Conservation (phyloP, 139 green algal genomes). For the Pseudopediastrum boryanum region DNA sequence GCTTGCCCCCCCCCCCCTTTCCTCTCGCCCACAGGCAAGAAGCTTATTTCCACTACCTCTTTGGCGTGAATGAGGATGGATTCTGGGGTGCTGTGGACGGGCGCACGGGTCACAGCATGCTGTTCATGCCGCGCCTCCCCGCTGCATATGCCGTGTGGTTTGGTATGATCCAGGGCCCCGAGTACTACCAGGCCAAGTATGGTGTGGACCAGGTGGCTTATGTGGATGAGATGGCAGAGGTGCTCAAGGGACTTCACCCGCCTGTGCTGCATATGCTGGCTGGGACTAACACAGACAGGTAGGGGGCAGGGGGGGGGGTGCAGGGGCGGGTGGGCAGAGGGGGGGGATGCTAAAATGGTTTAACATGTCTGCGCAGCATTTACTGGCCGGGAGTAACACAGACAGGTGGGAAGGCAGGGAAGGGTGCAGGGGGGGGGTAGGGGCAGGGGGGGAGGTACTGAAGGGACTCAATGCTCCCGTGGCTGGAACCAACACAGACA, state of each 20-base stretch:
- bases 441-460: slow-evolving; percentile 70
- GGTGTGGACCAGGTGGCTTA: slow-evolving; percentile 84
- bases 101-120: slow-evolving; percentile 49
- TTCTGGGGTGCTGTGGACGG: slow-evolving; percentile 79
- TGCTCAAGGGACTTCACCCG: slow-evolving; percentile 47
- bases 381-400: slow-evolving; percentile 72
- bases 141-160: slow-evolving; percentile 86
- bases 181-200: slow-evolving; percentile 63
- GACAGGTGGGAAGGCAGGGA: slow-evolving; percentile 71
- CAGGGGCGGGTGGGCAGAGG: too few relatives aligned
- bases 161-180: slow-evolving; percentile 68
- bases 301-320: too few relatives aligned
- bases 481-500: slow-evolving; percentile 74
- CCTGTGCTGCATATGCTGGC: slow-evolving; percentile 70
- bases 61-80: slow-evolving; percentile 84
- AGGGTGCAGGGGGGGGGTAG: too few relatives aligned
- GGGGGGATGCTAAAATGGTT: slow-evolving; percentile 44
- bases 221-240: slow-evolving; percentile 72
- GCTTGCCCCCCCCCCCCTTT: too few relatives aligned
- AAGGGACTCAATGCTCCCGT: slow-evolving; percentile 43
- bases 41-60: slow-evolving; percentile 90
- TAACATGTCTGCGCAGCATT: slow-evolving; percentile 60
- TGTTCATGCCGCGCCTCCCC: slow-evolving; percentile 86
- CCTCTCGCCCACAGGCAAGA: slow-evolving; percentile 69
- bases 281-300: slow-evolving; percentile 77